Percentiles rank a stretch among this genome's conserved stretches.
These are phyloP conservation scores for Ceriops tagal DNA, from an alignment of 345 rosid genomes.

Conservation along the genomic window DNA sequence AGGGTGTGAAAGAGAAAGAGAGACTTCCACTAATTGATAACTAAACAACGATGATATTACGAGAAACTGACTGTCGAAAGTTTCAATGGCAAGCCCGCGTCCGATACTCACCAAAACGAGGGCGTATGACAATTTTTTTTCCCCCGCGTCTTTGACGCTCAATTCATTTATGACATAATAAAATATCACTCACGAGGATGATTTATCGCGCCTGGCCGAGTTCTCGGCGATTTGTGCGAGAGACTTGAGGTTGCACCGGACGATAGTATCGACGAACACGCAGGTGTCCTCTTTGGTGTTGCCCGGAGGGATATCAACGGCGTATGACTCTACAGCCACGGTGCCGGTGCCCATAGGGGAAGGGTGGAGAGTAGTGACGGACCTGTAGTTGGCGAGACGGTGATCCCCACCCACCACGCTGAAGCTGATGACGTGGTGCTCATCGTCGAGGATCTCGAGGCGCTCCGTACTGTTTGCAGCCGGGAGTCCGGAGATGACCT, in stretches of 20 bases:
- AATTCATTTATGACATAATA: not conserved
- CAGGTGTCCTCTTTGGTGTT: constrained; percentile 48
- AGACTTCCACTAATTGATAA: too few relatives aligned
- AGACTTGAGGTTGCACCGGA: constrained; percentile 44
- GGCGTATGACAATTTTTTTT: not conserved
- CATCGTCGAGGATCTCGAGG: constrained; percentile 39
- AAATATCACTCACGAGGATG: constrained; percentile 6
- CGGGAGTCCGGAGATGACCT: constrained; percentile 32
- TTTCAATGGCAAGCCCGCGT: constrained; percentile 16
- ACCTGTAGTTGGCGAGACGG: constrained; percentile 33
- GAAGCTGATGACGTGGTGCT: constrained; percentile 32
- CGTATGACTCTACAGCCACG: constrained; percentile 48
- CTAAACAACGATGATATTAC: not conserved
- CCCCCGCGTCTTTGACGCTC: not conserved
- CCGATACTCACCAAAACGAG: constrained; percentile 30
- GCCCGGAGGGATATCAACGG: constrained; percentile 46
- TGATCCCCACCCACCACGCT: constrained; percentile 38
- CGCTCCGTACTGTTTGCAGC: constrained; percentile 33
- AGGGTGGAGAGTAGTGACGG: constrained; percentile 33
- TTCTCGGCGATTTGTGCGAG: constrained; percentile 34
- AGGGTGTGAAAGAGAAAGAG: too few relatives aligned
- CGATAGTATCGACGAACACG: constrained; percentile 46
- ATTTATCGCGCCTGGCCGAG: constrained; percentile 15
- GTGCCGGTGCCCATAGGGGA: constrained; percentile 27
- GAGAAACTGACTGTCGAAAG: not conserved